Evolutionary conservation across 306 rosid species (phyloP).

Genomic region (Medicago lupulina): DNA sequence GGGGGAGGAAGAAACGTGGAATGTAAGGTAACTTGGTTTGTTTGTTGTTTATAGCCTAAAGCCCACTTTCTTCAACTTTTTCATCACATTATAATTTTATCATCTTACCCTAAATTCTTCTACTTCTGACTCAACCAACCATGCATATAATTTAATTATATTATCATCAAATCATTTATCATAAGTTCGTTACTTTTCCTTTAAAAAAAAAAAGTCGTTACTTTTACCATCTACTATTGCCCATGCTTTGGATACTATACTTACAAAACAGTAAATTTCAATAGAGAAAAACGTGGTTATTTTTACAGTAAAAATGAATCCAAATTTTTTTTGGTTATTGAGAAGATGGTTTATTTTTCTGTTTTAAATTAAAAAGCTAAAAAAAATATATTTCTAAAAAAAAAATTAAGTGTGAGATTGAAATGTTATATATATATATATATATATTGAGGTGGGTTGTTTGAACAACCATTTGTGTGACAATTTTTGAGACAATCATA

Average conservation of each 20-base stretch:
- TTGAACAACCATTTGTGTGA: too few relatives aligned
- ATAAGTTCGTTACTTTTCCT: slow-evolving; percentile 18
- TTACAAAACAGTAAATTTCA: neutral
- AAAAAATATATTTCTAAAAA: too few relatives aligned
- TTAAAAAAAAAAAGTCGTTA: neutral
- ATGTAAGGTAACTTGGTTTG: slow-evolving; percentile 67
- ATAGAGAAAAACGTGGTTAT: neutral
- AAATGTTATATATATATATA: too few relatives aligned
- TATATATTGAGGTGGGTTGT: too few relatives aligned
- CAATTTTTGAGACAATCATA: too few relatives aligned
- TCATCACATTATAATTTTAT: slow-evolving; percentile 27
- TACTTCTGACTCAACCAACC: slow-evolving; percentile 43
- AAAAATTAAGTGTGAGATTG: too few relatives aligned
- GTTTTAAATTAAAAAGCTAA: too few relatives aligned
- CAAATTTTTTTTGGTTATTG: neutral
- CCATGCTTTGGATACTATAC: neutral
- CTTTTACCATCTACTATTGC: neutral
- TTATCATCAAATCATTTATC: neutral
- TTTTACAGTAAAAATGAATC: neutral
- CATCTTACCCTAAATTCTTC: slow-evolving; percentile 12
- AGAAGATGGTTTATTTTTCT: too few relatives aligned
- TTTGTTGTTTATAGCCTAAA: slow-evolving; percentile 57
- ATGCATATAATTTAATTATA: slow-evolving; percentile 29
- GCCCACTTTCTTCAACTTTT: slow-evolving; percentile 45
- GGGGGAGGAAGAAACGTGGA: slow-evolving; percentile 74